Percentiles rank a stretch among this genome's conserved stretches.
These are phyloP conservation scores for Pilasporangium apinafurcum DNA, from an alignment of 352 stramenopile genomes.

Conservation along the genomic window DNA sequence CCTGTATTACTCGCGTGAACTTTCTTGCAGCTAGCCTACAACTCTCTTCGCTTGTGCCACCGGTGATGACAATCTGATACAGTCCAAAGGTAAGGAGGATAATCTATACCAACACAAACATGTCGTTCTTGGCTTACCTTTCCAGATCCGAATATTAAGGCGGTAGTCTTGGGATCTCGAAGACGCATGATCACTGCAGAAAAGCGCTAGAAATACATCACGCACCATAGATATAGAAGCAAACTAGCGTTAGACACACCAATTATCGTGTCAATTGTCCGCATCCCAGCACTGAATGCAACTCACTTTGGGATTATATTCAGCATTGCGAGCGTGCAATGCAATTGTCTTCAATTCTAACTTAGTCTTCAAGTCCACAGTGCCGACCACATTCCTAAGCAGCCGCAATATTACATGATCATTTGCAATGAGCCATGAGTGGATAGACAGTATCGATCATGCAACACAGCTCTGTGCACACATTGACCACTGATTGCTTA, in stretches of 20 bases:
- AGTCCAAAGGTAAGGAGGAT: background rate
- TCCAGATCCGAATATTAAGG: conserved; percentile 97
- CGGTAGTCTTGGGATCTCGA: conserved; percentile 95
- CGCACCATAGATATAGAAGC: background rate
- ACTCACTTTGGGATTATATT: conserved; percentile 97
- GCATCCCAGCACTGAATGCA: background rate
- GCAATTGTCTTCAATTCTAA: conserved; percentile 98
- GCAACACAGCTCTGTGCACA: background rate
- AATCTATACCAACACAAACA: background rate
- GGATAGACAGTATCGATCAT: background rate
- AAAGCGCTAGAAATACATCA: conserved; percentile 82
- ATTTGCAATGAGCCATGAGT: background rate
- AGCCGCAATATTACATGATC: background rate
- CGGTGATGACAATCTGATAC: conserved; percentile 77
- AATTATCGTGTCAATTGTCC: background rate
- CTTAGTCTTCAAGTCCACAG: conserved; percentile 92
- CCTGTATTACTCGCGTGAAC: conserved; percentile 83
- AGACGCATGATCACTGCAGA: conserved; percentile 95
- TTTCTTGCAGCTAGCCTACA: conserved; percentile 79
- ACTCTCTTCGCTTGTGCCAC: conserved; percentile 76
- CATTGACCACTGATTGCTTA: conserved; percentile 19
- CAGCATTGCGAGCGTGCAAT: conserved; percentile 95
- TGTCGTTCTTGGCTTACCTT: conserved; percentile 82
- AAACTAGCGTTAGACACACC: background rate
- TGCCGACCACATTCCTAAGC: conserved; percentile 95